These are phyloP conservation scores for Apiospora sp. DNA, from an alignment of 2,329 filamentous ascomycete species.

Conservation along the genomic window DNA sequence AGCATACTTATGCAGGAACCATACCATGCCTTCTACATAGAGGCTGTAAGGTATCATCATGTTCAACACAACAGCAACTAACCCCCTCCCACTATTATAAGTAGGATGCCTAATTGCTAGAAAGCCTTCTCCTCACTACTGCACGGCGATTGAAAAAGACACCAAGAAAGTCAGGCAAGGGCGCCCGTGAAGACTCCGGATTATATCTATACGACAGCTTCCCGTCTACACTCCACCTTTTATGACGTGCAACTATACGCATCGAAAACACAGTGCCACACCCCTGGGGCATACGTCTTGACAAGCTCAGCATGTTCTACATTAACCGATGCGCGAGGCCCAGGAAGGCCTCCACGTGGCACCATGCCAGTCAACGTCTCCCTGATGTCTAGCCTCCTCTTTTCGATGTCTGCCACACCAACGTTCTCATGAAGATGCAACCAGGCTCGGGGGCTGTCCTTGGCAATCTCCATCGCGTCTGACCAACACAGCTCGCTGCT, in stretches of 20 bases:
- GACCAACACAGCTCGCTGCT: slow-evolving; percentile 63
- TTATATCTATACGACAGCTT: neutral
- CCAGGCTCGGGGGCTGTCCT: slow-evolving; percentile 53
- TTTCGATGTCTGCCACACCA: slow-evolving; percentile 59
- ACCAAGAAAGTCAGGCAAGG: too few relatives aligned
- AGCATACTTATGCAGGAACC: neutral
- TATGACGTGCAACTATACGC: slow-evolving; percentile 44
- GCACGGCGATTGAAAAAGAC: too few relatives aligned
- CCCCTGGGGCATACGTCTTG: slow-evolving; percentile 74
- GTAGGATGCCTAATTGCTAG: neutral
- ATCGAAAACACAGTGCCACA: slow-evolving; percentile 77
- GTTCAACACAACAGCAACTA: neutral
- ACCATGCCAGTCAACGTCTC: slow-evolving; percentile 46
- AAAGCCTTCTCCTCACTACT: neutral
- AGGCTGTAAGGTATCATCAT: neutral
- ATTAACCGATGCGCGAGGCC: neutral
- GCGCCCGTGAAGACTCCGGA: too few relatives aligned
- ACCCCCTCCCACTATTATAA: neutral
- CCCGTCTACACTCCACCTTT: neutral
- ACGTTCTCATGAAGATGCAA: slow-evolving; percentile 75
- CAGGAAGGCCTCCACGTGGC: neutral
- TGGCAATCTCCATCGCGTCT: slow-evolving; percentile 56
- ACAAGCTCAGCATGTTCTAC: slow-evolving; percentile 67
- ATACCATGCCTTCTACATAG: too few relatives aligned
- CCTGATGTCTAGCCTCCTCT: slow-evolving; percentile 56